Percentiles rank a stretch among this genome's conserved stretches.
phyloP scores from a whole-genome alignment of 83 land plant species.

The Picea abies region DNA sequence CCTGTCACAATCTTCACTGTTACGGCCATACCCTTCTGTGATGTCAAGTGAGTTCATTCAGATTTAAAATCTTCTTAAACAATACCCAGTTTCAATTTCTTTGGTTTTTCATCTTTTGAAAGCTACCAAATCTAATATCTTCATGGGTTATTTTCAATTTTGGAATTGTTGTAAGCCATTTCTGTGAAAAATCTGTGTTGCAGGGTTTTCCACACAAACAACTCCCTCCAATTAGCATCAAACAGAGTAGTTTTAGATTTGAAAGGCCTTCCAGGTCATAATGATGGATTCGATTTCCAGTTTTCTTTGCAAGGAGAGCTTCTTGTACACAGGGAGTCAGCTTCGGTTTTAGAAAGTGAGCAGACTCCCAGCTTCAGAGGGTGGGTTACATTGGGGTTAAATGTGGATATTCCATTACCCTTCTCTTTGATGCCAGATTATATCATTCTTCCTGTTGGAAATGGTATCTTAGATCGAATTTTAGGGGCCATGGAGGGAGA shows the following conservation, averaged over 20 bases:
- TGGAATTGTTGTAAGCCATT: too few relatives aligned
- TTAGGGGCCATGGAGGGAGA: slow-evolving; percentile 56
- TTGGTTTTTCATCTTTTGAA: too few relatives aligned
- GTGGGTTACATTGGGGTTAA: slow-evolving; percentile 28
- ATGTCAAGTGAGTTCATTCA: too few relatives aligned
- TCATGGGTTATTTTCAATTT: too few relatives aligned
- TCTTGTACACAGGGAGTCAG: slow-evolving; percentile 8
- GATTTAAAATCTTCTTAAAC: too few relatives aligned
- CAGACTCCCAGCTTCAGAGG: slow-evolving; percentile 21
- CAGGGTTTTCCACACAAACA: slow-evolving; percentile 43
- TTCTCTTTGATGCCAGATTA: slow-evolving; percentile 45
- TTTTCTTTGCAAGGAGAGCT: slow-evolving; percentile 37
- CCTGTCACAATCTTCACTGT: slow-evolving; percentile 41
- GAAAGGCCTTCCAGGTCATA: slow-evolving; percentile 33
- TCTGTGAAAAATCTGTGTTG: neutral
- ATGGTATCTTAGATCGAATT: slow-evolving; percentile 45
- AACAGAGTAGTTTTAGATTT: slow-evolving; percentile 42
- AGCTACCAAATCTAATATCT: too few relatives aligned
- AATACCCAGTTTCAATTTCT: too few relatives aligned
- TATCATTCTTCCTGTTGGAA: slow-evolving; percentile 38
- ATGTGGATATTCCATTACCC: slow-evolving; percentile 35
- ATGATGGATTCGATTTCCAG: slow-evolving; percentile 26
- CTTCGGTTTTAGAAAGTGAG: slow-evolving; percentile 10
- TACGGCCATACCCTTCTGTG: slow-evolving; percentile 28
- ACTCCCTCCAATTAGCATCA: slow-evolving; percentile 29